These are phyloP conservation scores for Russula abietina DNA, from an alignment of 768 basidiomycete genomes.

Conservation along the genomic window DNA sequence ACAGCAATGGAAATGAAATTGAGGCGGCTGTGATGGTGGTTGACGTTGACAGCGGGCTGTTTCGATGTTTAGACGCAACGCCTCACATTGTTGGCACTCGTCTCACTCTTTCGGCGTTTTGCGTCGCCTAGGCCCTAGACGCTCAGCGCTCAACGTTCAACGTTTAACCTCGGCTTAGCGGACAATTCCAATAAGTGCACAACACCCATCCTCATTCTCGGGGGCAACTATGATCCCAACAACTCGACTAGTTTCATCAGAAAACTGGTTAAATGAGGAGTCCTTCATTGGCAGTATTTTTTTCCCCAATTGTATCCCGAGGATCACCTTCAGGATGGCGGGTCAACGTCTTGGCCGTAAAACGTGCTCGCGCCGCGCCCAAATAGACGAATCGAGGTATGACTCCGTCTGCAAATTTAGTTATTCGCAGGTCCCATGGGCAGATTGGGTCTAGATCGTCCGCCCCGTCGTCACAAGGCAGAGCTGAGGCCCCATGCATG, in stretches of 20 bases:
- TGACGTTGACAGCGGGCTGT: slow-evolving; percentile 18
- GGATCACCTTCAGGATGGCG: not conserved
- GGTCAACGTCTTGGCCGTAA: not conserved
- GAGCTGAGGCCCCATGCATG: not conserved
- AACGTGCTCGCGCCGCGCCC: slow-evolving; percentile 15
- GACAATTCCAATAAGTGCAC: not conserved
- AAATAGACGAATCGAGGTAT: not conserved
- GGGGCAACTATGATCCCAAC: not conserved
- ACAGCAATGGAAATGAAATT: slow-evolving; percentile 26
- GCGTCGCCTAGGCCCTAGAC: slow-evolving; percentile 14
- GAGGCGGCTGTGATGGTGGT: slow-evolving; percentile 32
- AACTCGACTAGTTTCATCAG: not conserved
- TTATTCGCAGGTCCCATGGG: not conserved
- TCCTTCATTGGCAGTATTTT: slow-evolving; percentile 12
- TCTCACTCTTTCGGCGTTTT: slow-evolving; percentile 37
- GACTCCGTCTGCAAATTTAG: not conserved
- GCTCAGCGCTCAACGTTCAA: too few relatives aligned
- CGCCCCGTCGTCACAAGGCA: not conserved
- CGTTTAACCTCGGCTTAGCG: not conserved
- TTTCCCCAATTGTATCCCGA: not conserved
- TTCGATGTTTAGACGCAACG: slow-evolving; percentile 9
- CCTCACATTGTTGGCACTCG: slow-evolving; percentile 16
- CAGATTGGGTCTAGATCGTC: not conserved
- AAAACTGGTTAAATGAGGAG: not conserved
- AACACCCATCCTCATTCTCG: not conserved